Evolutionary conservation across 2,329 filamentous ascomycete genomes (phyloP), one percentile per base, ranked within the genome.

Genomic region (Verticillium tricorpus): DNA sequence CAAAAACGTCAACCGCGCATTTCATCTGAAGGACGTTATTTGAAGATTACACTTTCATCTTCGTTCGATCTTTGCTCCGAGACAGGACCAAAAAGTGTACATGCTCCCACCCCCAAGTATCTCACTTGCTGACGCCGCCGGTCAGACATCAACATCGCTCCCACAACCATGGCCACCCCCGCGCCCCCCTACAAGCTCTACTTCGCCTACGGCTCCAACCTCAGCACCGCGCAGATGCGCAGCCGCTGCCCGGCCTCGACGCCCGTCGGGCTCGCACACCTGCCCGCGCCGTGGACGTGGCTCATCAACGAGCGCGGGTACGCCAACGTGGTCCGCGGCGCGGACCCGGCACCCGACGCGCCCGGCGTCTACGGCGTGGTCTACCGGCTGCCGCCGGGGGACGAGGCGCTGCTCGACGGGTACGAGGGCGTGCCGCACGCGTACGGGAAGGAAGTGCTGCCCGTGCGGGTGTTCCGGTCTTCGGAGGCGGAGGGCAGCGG

Each of bases 141-240:
- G 28, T 28, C 28, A 28, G 28, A 28, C 28, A 28, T 28, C 28
- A 28, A 28, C 28, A 28, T 28, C 28, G 28, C 28, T 28, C 28
- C 28, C 34, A 11, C 17, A 5, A 45, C n/a, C 7, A 52, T 52
- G 45, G 6, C 45, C 4, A 22, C 22, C 6, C 1, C n/a, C n/a
- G n/a, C n/a, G n/a, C n/a, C n/a, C n/a, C 11, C n/a, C 17, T 19
- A 52, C n/a, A 52, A 52, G 19, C 19, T 39, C 65, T 90, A 90
- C 78, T 90, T 91, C 70, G 89, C 84, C 68, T 91, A 89, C 73
- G 89, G 89, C 65, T 87, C 83, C 71, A 91, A 91, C 72, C 81
- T 91, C 62, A 89, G 86, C 71, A 80, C 81, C 1, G 73, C 79
- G 32, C 88, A 91, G 73, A 91, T 92, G 89, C 67, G 67, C 4